Evolutionary conservation across 768 basidiomycete genomes (phyloP), one percentile per base, ranked within the genome.

Genomic region (Chalciporus chontae): DNA sequence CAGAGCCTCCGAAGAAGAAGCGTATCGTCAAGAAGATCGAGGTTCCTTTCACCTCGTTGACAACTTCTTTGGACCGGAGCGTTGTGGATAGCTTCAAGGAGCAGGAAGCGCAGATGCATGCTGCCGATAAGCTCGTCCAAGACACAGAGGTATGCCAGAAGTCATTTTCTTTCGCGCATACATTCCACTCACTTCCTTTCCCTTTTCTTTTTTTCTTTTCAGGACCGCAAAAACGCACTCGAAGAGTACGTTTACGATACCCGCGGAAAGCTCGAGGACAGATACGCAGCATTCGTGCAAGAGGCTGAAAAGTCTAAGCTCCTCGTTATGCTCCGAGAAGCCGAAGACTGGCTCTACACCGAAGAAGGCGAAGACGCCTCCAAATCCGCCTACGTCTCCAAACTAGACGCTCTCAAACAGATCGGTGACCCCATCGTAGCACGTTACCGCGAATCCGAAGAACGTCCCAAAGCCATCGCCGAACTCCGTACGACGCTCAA

Each of bases 221-320:
- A 95, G 92, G 90, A 98, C 71, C 85, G 90, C 70, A 99, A 97
- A 76, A 99, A 99, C 66, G 94, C 94, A 4, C 84, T 99, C 13
- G 95, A 99, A 73, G 96, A 98, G 73, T 97, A 95, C 74, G 88
- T 98, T 50, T 97, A 97, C 72, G 95, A 98, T 69, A 93, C 79
- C 63, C 89, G 94, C 34, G 75, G 81, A 70, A 95, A 96, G 74
- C 80, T 99, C 52, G 94, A 97, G 32, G 90, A 87, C 41, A 83
- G 87, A 44, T 96, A 90, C 63, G 84, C 85, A 15, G 42, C 80
- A 11, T 98, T 76, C 69, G 88, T 87, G 45, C 78, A 86, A 62
- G 43, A 83, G 0, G 67, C 73, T 11, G 95, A 98, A 73, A 94
- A 94, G 74, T 68, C 80, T 54, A 81, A 80, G 53, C 81, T 98